phyloP scores from a whole-genome alignment of 148 eudicot genomes.

The Rhododendron ferrugineum region DNA sequence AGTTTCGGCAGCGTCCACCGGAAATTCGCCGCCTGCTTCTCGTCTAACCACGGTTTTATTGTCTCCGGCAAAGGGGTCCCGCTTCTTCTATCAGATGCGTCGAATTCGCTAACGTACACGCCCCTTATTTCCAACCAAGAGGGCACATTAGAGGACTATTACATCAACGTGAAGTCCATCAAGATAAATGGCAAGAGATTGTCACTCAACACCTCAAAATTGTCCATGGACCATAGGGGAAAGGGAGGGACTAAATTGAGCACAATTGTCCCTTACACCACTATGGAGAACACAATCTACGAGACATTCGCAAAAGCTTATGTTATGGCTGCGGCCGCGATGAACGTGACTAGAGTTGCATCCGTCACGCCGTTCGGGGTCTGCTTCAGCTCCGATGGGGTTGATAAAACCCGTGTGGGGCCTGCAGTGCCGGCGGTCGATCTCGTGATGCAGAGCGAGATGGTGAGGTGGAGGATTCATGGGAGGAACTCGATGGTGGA shows the following conservation, averaged over 20 bases:
- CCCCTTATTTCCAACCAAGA: conserved; percentile 24
- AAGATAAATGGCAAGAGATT: conserved; percentile 38
- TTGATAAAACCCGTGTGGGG: not conserved
- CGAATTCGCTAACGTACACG: conserved; percentile 42
- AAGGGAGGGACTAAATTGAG: conserved; percentile 34
- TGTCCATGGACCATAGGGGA: not conserved
- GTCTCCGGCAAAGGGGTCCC: conserved; percentile 18
- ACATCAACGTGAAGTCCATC: conserved; percentile 41
- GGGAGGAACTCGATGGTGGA: conserved; percentile 62
- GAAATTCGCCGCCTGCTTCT: conserved; percentile 50
- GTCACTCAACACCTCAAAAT: not conserved
- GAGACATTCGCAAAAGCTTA: conserved; percentile 27
- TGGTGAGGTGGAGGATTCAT: conserved; percentile 72
- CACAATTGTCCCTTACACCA: conserved; percentile 37
- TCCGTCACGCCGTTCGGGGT: conserved; percentile 40
- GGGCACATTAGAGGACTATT: conserved; percentile 26
- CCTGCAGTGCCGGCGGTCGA: conserved; percentile 50
- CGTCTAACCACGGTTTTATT: conserved; percentile 32
- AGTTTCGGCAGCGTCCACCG: conserved; percentile 23
- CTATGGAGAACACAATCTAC: conserved; percentile 34
- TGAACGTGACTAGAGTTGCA: conserved; percentile 36
- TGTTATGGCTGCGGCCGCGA: conserved; percentile 10
- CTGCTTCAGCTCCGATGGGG: conserved; percentile 32
- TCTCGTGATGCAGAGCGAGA: conserved; percentile 70
- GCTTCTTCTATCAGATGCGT: not conserved